phyloP scores from a whole-genome alignment of 2,329 filamentous ascomycete species.

The Aspergillus tanneri region DNA sequence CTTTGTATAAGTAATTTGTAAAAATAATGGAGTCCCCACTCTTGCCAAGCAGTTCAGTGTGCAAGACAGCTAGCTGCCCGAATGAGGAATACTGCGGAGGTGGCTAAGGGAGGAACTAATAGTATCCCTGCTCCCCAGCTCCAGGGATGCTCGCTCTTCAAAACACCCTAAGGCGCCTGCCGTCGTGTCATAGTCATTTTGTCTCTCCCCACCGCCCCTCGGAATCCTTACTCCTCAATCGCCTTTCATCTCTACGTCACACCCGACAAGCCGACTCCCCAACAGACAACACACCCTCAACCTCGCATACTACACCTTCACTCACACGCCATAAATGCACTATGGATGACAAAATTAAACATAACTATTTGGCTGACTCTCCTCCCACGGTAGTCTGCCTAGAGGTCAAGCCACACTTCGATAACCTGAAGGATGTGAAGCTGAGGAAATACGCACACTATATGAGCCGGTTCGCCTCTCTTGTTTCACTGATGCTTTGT shows the following conservation, averaged over 20 bases:
- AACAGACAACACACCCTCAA: conserved; percentile 7
- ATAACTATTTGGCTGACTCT: conserved; percentile 84
- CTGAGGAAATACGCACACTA: conserved; percentile 91
- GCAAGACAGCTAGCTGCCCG: background rate
- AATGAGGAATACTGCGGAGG: background rate
- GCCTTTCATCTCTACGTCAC: conserved; percentile 13
- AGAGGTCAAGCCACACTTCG: conserved; percentile 90
- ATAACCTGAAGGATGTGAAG: conserved; percentile 55
- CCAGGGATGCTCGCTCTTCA: conserved; percentile 23
- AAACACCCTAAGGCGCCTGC: conserved; percentile 22
- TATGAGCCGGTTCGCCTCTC: conserved; percentile 65
- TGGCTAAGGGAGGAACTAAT: no score
- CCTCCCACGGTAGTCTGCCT: conserved; percentile 85
- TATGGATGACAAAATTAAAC: conserved; percentile 44
- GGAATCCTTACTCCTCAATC: conserved; percentile 17
- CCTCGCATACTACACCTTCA: conserved; percentile 6
- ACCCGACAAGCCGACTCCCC: conserved; percentile 14
- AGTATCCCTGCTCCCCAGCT: no score
- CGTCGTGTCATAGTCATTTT: conserved; percentile 19
- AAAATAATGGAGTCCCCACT: conserved; percentile 13
- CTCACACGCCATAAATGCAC: conserved; percentile 15
- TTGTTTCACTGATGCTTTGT: background rate
- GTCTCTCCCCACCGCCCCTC: conserved; percentile 21
- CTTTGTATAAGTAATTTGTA: no score
- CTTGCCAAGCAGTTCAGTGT: conserved; percentile 16